A percentile compares a stretch with the other conserved stretches of the same genome.
Conservation (phyloP, 768 basidiomycete species). For the Pleurotus giganteus region DNA sequence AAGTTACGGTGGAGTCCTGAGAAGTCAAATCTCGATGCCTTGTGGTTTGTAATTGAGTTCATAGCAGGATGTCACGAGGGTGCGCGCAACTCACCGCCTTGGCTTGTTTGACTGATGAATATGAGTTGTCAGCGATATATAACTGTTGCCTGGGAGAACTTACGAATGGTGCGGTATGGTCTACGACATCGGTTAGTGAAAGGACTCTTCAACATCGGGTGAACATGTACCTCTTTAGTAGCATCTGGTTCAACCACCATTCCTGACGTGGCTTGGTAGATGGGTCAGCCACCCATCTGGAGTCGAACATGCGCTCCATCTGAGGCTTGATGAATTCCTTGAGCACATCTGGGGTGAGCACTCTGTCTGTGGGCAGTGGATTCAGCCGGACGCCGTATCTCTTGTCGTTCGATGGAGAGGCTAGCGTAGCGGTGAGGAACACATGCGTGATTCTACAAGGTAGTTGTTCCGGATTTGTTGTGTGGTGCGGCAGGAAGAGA, state of each 20-base stretch:
- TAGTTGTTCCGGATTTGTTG: slow-evolving; percentile 29
- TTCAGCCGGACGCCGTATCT: slow-evolving; percentile 2
- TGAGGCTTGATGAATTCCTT: slow-evolving; percentile 25
- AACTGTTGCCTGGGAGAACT: slow-evolving; percentile 7
- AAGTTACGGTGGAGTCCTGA: slow-evolving; percentile 29
- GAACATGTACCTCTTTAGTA: slow-evolving; percentile 17
- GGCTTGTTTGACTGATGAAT: slow-evolving; percentile 28
- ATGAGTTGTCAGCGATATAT: neutral
- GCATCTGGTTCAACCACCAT: slow-evolving; percentile 15
- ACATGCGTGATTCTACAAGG: slow-evolving; percentile 41
- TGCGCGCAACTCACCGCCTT: slow-evolving; percentile 24
- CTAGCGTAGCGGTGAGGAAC: slow-evolving; percentile 34
- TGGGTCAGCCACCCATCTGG: slow-evolving; percentile 4
- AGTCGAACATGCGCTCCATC: slow-evolving; percentile 18
- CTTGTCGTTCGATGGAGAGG: slow-evolving; percentile 11
- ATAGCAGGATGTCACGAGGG: neutral
- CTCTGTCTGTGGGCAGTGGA: slow-evolving; percentile 13
- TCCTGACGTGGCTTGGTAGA: slow-evolving; percentile 13
- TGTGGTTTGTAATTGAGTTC: neutral
- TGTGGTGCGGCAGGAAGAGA: slow-evolving; percentile 39
- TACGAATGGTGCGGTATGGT: slow-evolving; percentile 28
- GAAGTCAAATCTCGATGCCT: slow-evolving; percentile 29
- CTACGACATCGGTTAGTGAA: slow-evolving; percentile 13
- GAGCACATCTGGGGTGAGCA: slow-evolving; percentile 27
- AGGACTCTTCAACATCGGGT: neutral